A percentile compares a stretch with the other conserved stretches of the same genome.
These are phyloP conservation scores for Daldinia caldariorum DNA, from an alignment of 495 filamentous ascomycete genomes.

Conservation along the genomic window DNA sequence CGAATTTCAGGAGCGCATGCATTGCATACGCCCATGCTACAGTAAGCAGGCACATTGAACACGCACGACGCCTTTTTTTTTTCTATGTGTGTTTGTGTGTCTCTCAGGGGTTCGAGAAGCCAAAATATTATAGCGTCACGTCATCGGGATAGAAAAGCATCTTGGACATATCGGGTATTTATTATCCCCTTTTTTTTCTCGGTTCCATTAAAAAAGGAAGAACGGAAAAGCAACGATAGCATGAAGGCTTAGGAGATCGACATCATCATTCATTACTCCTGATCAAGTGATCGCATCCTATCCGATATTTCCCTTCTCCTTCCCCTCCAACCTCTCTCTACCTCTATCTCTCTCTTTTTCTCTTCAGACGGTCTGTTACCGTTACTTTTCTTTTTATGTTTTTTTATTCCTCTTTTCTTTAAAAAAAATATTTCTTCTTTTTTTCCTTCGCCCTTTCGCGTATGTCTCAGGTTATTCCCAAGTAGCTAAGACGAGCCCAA, in stretches of 20 bases:
- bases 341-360: neutral
- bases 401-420: too few species aligned
- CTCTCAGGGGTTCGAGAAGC: constrained; percentile 26
- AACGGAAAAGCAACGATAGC: constrained; percentile 23
- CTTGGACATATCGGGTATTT: constrained; percentile 23
- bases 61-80: constrained; percentile 5
- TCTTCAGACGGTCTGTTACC: constrained; percentile 14
- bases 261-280: constrained; percentile 42
- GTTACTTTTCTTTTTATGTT: constrained; percentile 21
- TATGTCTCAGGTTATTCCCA: constrained; percentile 11
- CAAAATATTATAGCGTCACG: constrained; percentile 20
- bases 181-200: constrained; percentile 6
- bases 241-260: constrained; percentile 36
- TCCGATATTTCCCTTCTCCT: constrained; percentile 9
- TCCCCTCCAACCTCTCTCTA: constrained; percentile 6
- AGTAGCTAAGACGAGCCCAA: constrained; percentile 15
- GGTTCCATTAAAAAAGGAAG: constrained; percentile 19
- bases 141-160: constrained; percentile 16
- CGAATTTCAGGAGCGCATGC: constrained; percentile 46
- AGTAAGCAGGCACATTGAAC: constrained; percentile 41
- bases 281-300: constrained; percentile 28
- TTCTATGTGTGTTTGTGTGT: too few species aligned
- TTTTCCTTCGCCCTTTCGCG: neutral
- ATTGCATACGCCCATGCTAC: constrained; percentile 43
- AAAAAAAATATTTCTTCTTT: too few species aligned